Conservation (phyloP, 2,329 filamentous ascomycete species). For the Cercospora janseana region DNA sequence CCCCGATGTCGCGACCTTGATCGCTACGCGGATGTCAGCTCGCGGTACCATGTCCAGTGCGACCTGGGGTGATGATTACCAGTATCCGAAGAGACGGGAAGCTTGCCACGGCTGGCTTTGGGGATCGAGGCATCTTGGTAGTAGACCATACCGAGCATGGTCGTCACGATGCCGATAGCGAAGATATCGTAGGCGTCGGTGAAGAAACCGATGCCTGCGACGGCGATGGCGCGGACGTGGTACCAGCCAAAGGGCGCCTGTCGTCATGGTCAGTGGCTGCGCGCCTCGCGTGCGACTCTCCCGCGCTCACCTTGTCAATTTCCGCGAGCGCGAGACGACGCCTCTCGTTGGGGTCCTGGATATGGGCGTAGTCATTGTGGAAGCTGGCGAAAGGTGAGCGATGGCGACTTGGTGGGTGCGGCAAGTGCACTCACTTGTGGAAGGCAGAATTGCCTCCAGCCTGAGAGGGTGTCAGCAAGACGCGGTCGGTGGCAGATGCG, state of each 20-base stretch:
- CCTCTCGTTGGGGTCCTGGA: conserved; percentile 72
- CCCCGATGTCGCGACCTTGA: conserved; percentile 80
- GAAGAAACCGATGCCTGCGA: conserved; percentile 85
- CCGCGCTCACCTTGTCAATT: conserved; percentile 60
- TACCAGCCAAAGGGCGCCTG: conserved; percentile 76
- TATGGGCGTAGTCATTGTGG: conserved; percentile 67
- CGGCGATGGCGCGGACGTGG: conserved; percentile 72
- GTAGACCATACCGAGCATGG: conserved; percentile 78
- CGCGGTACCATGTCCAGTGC: neutral
- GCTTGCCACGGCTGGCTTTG: conserved; percentile 45
- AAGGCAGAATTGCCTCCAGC: conserved; percentile 67
- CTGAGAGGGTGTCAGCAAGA: neutral
- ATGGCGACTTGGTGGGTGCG: neutral
- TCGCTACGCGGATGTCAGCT: conserved; percentile 43
- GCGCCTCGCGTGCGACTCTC: neutral
- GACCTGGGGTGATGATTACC: conserved; percentile 40
- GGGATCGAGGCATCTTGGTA: conserved; percentile 46
- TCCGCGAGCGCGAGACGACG: conserved; percentile 75
- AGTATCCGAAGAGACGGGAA: conserved; percentile 68
- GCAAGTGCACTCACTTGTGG: conserved; percentile 53
- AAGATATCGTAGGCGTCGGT: conserved; percentile 81
- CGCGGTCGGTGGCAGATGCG: too few species aligned
- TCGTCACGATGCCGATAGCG: conserved; percentile 68
- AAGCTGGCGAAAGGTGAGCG: conserved; percentile 45
- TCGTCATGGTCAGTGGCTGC: neutral